Evolutionary conservation across 176 grass and related monocot species (phyloP).

Genomic region (sorghum (Sorghum bicolor)): Sorghum_bicolor_NCBIv3 NC_012877.2:7735001-7735500

Average conservation of each 20-base stretch:
- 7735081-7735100: neutral
- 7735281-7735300: neutral
- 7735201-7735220: neutral
- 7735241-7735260: neutral
- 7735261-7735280: neutral
- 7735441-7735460: neutral
- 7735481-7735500: neutral
- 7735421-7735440: neutral
- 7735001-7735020: constrained; percentile 6
- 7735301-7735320: neutral
- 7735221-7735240: neutral
- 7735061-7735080: neutral
- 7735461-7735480: neutral
- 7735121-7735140: neutral
- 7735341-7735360: neutral
- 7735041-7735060: neutral
- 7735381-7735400: neutral
- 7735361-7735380: neutral
- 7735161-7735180: neutral
- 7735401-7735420: neutral
- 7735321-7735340: neutral
- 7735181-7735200: neutral
- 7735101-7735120: neutral
- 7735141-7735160: neutral
- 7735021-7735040: neutral